phyloP scores from a whole-genome alignment of 1,284 basidiomycete species.

The Malassezia sp. region DNA sequence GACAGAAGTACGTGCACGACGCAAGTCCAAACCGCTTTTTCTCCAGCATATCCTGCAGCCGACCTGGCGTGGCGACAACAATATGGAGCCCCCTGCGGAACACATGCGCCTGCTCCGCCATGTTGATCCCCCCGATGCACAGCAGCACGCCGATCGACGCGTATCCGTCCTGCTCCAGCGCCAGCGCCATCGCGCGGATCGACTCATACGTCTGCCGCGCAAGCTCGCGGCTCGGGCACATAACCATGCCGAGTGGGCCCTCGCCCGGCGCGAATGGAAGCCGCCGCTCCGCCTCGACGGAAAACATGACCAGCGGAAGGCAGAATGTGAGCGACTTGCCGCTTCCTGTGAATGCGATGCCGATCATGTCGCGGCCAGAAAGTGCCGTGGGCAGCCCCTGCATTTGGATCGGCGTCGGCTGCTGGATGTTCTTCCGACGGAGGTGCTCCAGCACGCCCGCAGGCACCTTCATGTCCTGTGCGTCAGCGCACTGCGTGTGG shows the following conservation, averaged over 20 bases:
- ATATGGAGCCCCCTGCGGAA: slow-evolving; percentile 84
- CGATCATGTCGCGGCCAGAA: slow-evolving; percentile 50
- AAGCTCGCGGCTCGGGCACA: slow-evolving; percentile 54
- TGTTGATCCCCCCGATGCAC: slow-evolving; percentile 94
- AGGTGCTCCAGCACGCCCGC: slow-evolving; percentile 69
- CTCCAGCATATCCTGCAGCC: slow-evolving; percentile 56
- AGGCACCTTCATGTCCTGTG: slow-evolving; percentile 92
- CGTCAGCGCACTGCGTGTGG: neutral
- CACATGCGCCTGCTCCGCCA: slow-evolving; percentile 86
- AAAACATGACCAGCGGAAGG: slow-evolving; percentile 57
- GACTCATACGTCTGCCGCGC: slow-evolving; percentile 82
- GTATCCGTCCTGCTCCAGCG: slow-evolving; percentile 69
- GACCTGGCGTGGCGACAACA: slow-evolving; percentile 65
- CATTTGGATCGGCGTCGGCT: slow-evolving; percentile 88
- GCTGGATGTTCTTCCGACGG: slow-evolving; percentile 64
- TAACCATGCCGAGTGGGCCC: slow-evolving; percentile 84
- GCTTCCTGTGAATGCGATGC: slow-evolving; percentile 50
- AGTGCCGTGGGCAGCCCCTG: slow-evolving; percentile 85
- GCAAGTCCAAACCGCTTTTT: slow-evolving; percentile 83
- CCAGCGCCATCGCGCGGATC: slow-evolving; percentile 69
- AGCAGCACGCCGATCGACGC: slow-evolving; percentile 64
- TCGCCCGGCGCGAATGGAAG: slow-evolving; percentile 82
- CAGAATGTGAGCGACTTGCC: slow-evolving; percentile 50
- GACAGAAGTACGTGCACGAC: slow-evolving; percentile 68
- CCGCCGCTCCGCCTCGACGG: slow-evolving; percentile 67